Evolutionary conservation across 768 basidiomycete genomes (phyloP).

Genomic region (Cytidiella melzeri): DNA sequence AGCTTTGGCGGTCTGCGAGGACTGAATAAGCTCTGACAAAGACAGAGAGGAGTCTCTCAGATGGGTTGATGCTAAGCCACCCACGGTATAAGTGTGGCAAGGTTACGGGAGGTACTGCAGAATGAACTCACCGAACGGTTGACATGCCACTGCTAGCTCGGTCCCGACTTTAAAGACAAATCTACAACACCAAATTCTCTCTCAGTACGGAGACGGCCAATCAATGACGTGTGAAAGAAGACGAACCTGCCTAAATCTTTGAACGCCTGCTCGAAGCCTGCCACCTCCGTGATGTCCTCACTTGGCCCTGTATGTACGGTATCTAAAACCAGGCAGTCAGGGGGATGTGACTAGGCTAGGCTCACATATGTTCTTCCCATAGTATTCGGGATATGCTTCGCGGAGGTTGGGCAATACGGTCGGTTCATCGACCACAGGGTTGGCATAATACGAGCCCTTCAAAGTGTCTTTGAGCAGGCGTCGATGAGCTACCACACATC

Average conservation of each 20-base stretch:
- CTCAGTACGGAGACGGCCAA: too few species aligned
- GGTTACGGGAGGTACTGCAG: not conserved
- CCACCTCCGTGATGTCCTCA: slow-evolving; percentile 48
- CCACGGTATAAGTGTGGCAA: not conserved
- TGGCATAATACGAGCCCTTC: slow-evolving; percentile 95
- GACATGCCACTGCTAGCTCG: slow-evolving; percentile 80
- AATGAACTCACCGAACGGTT: slow-evolving; percentile 67
- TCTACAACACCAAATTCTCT: slow-evolving; percentile 32
- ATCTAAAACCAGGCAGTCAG: not conserved
- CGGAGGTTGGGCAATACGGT: slow-evolving; percentile 52
- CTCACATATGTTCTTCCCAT: slow-evolving; percentile 83
- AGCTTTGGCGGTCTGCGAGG: slow-evolving; percentile 84
- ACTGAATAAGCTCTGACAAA: slow-evolving; percentile 62
- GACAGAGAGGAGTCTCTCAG: slow-evolving; percentile 62
- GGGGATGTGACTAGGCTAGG: too few species aligned
- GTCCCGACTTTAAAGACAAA: slow-evolving; percentile 81
- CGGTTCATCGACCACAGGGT: slow-evolving; percentile 64
- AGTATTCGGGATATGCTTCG: slow-evolving; percentile 72
- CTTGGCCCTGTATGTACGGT: slow-evolving; percentile 48
- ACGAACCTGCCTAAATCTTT: slow-evolving; percentile 71
- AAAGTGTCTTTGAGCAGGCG: slow-evolving; percentile 50
- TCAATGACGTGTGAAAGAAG: not conserved
- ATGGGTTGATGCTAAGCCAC: slow-evolving; percentile 50
- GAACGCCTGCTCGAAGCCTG: slow-evolving; percentile 84
- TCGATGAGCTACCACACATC: not conserved